Evolutionary conservation across 2,329 filamentous ascomycete genomes (phyloP).

Genomic region (Fusarium algeriense): DNA sequence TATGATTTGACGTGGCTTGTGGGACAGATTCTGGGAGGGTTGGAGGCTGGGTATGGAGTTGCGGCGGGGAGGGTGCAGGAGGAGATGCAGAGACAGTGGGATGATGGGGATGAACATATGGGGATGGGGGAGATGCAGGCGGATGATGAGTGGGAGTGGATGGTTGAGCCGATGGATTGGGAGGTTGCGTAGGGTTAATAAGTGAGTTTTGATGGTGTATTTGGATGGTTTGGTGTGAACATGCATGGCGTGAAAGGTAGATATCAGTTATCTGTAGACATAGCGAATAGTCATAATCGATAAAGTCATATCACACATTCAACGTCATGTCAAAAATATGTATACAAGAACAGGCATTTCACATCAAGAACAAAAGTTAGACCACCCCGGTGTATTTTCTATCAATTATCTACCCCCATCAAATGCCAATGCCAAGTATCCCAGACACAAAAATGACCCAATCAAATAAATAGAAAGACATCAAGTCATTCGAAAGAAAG

Average conservation of each 20-base stretch:
- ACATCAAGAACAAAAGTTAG: neutral
- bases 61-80: conserved; percentile 60
- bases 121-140: conserved; percentile 18
- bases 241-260: neutral
- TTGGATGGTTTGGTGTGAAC: neutral
- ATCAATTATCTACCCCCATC: conserved; percentile 32
- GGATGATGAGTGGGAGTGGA: conserved; percentile 55
- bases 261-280: neutral
- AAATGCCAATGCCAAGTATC: neutral
- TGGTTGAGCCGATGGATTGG: conserved; percentile 57
- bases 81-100: conserved; percentile 55
- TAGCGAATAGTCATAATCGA: neutral
- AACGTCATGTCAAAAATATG: neutral
- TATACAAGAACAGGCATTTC: neutral
- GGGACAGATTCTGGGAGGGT: conserved; percentile 65
- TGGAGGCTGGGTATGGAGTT: conserved; percentile 68
- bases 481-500: conserved; percentile 25
- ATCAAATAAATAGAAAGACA: conserved; percentile 20
- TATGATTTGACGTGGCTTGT: conserved; percentile 74
- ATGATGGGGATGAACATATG: conserved; percentile 23
- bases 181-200: conserved; percentile 43
- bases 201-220: neutral
- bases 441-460: conserved; percentile 8
- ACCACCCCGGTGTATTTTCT: conserved; percentile 32
- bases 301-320: neutral